Evolutionary conservation across 371 early-diverging fungal genomes (phyloP).

Genomic region (Nematocida ausubeli): DNA sequence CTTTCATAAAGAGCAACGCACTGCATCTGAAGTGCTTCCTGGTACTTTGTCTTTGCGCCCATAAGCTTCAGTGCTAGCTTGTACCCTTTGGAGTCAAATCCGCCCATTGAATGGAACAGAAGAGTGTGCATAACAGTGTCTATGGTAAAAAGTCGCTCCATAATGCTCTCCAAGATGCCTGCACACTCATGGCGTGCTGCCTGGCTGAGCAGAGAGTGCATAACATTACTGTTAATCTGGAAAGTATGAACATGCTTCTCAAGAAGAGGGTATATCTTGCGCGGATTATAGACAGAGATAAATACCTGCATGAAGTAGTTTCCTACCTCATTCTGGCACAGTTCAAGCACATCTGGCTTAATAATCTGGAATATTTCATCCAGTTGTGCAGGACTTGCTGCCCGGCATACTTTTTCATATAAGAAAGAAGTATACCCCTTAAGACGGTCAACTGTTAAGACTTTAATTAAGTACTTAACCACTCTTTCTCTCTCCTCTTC

Average conservation of each 20-base stretch:
- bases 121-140: constrained; percentile 28
- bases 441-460: constrained; percentile 3
- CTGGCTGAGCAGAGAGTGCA: neutral
- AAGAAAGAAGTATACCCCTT: constrained; percentile 48
- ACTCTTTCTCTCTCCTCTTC: constrained; percentile 20
- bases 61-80: constrained; percentile 32
- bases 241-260: neutral
- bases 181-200: neutral
- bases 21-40: constrained; percentile 27
- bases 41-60: constrained; percentile 15
- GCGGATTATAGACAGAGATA: constrained; percentile 34
- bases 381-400: constrained; percentile 35
- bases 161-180: constrained; percentile 8
- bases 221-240: constrained; percentile 54
- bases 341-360: constrained; percentile 25
- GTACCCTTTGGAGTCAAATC: constrained; percentile 50
- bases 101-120: constrained; percentile 35
- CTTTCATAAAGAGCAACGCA: constrained; percentile 38
- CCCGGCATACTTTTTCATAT: constrained; percentile 59
- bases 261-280: constrained; percentile 19
- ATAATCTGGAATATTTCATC: constrained; percentile 51
- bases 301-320: constrained; percentile 60
- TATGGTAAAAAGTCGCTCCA: neutral
- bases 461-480: constrained; percentile 16
- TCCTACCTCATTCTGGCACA: constrained; percentile 47